Evolutionary conservation across 208 protist genomes (phyloP).

Genomic region (Leishmania braziliensis): DNA sequence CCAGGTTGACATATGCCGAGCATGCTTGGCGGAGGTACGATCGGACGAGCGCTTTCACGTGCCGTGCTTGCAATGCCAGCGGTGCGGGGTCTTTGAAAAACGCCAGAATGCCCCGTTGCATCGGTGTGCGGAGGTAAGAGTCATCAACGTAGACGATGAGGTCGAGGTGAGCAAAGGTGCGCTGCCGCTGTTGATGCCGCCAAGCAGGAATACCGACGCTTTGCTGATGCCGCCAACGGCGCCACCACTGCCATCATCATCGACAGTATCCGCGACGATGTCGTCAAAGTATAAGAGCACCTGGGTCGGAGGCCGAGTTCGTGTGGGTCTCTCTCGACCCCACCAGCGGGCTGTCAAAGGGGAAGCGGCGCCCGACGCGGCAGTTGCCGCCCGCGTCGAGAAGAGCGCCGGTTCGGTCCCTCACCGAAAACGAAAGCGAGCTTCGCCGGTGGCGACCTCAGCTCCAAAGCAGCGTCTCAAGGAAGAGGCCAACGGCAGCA

Average conservation of each 20-base stretch:
- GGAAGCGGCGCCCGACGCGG: not conserved
- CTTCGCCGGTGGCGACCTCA: not conserved
- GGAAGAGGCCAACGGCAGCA: not conserved
- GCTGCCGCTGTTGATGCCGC: not conserved
- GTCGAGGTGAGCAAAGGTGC: not conserved
- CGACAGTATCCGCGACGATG: not conserved
- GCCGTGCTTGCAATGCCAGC: constrained; percentile 75
- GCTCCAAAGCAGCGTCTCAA: not conserved
- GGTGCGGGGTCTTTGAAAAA: constrained; percentile 52
- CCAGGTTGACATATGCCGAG: constrained; percentile 65
- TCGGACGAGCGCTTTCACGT: constrained; percentile 71
- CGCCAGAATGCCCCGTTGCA: constrained; percentile 45
- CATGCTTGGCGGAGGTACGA: constrained; percentile 58
- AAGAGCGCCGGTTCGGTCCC: not conserved
- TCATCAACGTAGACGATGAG: not conserved
- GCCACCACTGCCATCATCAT: not conserved
- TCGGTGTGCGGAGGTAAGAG: constrained; percentile 23
- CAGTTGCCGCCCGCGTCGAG: not conserved
- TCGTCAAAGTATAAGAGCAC: not conserved
- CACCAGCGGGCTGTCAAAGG: not conserved
- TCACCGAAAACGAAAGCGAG: not conserved
- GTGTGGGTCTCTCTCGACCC: constrained; percentile 8
- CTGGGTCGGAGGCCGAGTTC: constrained; percentile 1
- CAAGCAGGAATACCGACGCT: not conserved
- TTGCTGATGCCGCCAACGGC: not conserved